Base-by-base conservation (phyloP, 192 early-diverging fungal genomes). In the Coemansia sp. region DNA sequence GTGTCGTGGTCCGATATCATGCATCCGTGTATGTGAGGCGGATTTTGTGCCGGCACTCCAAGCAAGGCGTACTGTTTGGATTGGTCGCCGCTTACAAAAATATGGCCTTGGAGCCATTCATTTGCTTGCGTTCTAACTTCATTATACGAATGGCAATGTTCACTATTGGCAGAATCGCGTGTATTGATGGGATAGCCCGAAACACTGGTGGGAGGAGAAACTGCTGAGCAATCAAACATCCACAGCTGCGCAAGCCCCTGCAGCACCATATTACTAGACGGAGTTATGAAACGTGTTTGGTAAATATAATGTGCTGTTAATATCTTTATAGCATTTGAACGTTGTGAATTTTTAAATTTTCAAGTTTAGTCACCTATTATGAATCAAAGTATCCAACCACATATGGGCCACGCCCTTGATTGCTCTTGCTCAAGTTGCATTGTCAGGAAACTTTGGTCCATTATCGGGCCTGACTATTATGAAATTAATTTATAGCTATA, bases 61-160 rank as follows among this genome's bases (percentile, higher is more conserved):
- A 60, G 24, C 5, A 68, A 24, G 9, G 58, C 33, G 30, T 55
- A 53, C 28, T 68, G 65, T 23, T 24, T 25, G 9, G 35, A 9
- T 17, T 15, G 19, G 14, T 20, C n/a, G 18, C 15, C 38, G 13
- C 14, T 27, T 3, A 25, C 11, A 9, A 59, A 20, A 5, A 68
- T 29, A 37, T 68, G 65, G n/a, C 65, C 65, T 22, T 68, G 65
- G 27, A 68, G 52, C 65, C 65, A 68, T 2, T 44, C 50, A 46
- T 28, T 30, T 3, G 53, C 47, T 6, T 34, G 26, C 28, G 50
- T 30, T 9, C n/a, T n/a, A n/a, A n/a, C n/a, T n/a, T n/a, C n/a
- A n/a, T n/a, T n/a, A n/a, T n/a, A n/a, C n/a, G n/a, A n/a, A n/a
- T n/a, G n/a, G n/a, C n/a, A n/a, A n/a, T n/a, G n/a, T n/a, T n/a